Percentiles rank a stretch among this genome's conserved stretches.
Conservation (phyloP, 495 filamentous ascomycete genomes). For the Neurospora africana region DNA sequence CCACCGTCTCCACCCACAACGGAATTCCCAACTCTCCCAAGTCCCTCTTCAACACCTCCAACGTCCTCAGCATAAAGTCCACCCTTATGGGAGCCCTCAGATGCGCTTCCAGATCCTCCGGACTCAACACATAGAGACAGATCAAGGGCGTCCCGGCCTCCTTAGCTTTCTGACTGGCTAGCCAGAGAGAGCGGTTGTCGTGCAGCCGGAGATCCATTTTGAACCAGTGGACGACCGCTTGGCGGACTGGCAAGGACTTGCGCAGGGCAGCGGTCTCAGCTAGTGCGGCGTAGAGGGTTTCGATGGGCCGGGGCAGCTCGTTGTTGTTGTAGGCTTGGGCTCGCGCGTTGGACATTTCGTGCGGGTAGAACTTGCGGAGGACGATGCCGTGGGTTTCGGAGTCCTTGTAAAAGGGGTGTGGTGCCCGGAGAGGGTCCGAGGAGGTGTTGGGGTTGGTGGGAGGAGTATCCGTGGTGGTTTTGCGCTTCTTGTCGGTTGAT, state of each 20-base stretch:
- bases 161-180: constrained; percentile 57
- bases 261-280: constrained; percentile 39
- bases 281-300: constrained; percentile 45
- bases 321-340: constrained; percentile 59
- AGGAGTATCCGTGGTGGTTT: background rate
- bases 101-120: constrained; percentile 80
- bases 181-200: constrained; percentile 65
- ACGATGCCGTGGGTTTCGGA: constrained; percentile 61
- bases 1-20: constrained; percentile 61
- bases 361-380: constrained; percentile 71
- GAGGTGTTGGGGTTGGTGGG: background rate
- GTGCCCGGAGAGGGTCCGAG: constrained; percentile 23
- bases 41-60: constrained; percentile 55
- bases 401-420: constrained; percentile 32
- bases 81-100: constrained; percentile 59
- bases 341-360: constrained; percentile 70
- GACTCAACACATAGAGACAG: constrained; percentile 69
- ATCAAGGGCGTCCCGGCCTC: constrained; percentile 58
- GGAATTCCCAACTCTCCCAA: constrained; percentile 67
- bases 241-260: constrained; percentile 34
- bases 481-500: constrained; percentile 14
- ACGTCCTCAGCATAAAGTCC: constrained; percentile 65
- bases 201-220: constrained; percentile 65
- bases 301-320: constrained; percentile 59
- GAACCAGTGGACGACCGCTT: constrained; percentile 84